These are phyloP conservation scores for Apiotrichum gamsii DNA, from an alignment of 1,284 basidiomycete species.

Conservation along the genomic window DNA sequence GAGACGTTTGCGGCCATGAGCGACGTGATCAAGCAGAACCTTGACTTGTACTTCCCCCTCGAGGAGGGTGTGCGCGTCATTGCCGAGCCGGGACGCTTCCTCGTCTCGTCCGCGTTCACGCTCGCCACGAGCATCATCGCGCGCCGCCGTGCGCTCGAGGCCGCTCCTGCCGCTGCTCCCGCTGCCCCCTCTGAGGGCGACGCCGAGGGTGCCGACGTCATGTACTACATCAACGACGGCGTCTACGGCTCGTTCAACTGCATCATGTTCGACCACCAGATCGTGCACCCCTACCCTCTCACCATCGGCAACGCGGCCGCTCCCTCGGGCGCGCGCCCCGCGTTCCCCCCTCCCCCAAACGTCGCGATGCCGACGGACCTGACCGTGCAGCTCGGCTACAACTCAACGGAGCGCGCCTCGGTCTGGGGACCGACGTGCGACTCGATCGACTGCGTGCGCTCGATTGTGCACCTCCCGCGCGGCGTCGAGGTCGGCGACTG, in stretches of 20 bases:
- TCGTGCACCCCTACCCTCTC: conserved; percentile 75
- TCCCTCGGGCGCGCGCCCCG: conserved; percentile 30
- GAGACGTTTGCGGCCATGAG: conserved; percentile 80
- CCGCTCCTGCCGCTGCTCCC: conserved; percentile 7
- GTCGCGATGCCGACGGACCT: conserved; percentile 43
- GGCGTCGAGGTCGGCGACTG: conserved; percentile 77
- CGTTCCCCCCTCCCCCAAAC: conserved; percentile 47
- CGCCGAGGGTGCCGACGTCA: conserved; percentile 48
- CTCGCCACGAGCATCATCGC: conserved; percentile 94
- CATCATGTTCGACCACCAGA: conserved; percentile 88
- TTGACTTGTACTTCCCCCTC: conserved; percentile 81
- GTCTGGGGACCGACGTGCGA: conserved; percentile 74
- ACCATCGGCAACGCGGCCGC: conserved; percentile 45
- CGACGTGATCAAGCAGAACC: conserved; percentile 61
- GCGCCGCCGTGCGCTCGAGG: conserved; percentile 54
- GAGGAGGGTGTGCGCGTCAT: conserved; percentile 70
- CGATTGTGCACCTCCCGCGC: conserved; percentile 57
- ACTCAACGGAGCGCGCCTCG: conserved; percentile 47
- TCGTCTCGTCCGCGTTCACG: conserved; percentile 86
- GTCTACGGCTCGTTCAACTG: conserved; percentile 99
- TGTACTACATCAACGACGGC: conserved; percentile 93
- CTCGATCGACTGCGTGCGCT: conserved; percentile 76
- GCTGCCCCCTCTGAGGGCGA: conserved; percentile 21
- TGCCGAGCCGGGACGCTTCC: conserved; percentile 94
- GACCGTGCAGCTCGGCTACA: conserved; percentile 46